Base-by-base conservation (phyloP, 176 grass and related monocot genomes). In the Lolium multiflorum region DNA sequence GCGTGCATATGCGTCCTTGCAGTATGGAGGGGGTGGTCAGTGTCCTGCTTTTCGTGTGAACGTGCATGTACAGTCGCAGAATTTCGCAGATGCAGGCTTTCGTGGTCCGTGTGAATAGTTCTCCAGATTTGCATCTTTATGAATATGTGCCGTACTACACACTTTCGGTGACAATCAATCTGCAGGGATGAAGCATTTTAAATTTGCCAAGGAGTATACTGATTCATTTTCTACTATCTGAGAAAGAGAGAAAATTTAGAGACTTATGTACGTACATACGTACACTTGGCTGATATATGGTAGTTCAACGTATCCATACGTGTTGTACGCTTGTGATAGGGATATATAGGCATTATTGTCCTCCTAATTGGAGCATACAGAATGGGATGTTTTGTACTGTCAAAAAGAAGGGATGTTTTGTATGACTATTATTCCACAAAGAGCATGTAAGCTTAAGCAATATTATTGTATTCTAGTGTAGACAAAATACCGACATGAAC, bases 41-140 rank as follows among this genome's bases (percentile, higher is more conserved):
- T 80, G 63, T 72, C 64, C 61, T 68, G 55, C 65, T 22, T 89
- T 85, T 72, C 47, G 80, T 71, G 84, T 62, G 84, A 87, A 90
- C 89, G 75, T 87, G 89, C 84, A 49, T 70, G 80, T 37, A 87
- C 44, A 79, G 79, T 72, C 7, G 49, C 76, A 37, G 47, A 51
- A 50, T 66, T 66, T 66, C 61, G 54, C 39, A 51, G 50, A 90
- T 69, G 78, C 83, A 78, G 88, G 39, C 31, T 75, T 75, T 54
- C 44, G 82, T 84, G 82, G 82, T 84, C 82, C 66, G 54, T 44
- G 41, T 84, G 56, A 75, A 84, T 38, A 84, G 56, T 63, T 49
- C 17, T 35, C 24, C 6, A 76, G 82, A 63, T 83, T 74, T 43
- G 38, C 69, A 47, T 60, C 55, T 61, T 60, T 49, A 37, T 60